Base-by-base conservation (phyloP, 169 alveolate species). In the Babesia microti region DNA sequence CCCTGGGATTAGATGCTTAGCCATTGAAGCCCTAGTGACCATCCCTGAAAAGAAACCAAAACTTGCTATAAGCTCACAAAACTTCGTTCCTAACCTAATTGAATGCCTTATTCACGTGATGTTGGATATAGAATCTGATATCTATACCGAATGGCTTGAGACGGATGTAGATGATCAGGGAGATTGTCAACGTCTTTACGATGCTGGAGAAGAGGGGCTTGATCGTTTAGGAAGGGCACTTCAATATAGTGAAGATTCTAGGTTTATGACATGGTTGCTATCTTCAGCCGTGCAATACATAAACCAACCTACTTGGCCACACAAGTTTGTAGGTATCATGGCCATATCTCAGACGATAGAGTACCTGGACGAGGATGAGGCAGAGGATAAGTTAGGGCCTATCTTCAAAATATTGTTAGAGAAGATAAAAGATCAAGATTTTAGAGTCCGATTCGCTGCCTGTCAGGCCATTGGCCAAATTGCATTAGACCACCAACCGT, bases 381-480 rank as follows among this genome's bases (percentile, higher is more conserved):
- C 72, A 14, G 84, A 79, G 58, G 91, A 83, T 22, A 69, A 79
- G 43, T 57, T 81, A 47, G 79, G 80, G 18, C 72, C 78, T 37
- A 83, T 83, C 39, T 58, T 83, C 46, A 71, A 76, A 14, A 80
- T 79, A 47, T 58, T 83, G 48, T 21, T 80, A 11, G 89, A 76
- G 49, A 72, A 78, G 33, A 59, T 87, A 30, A 51, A 59, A 27
- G 95, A 88, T 51, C 74, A 46, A 30, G 89, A 81, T 55, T 84
- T 59, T 36, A 74, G 94, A n/a, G 91, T 88, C 15, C 70, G 95
- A 12, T 88, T 72, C 57, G 94, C 95, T 2, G 93, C 91, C 17
- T 82, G 91, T 22, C 94, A 86, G 26, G 84, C 95, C 7, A 87
- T 88, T 24, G 95, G 94, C 0, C 94, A 86, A 52, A 72, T 87